Conservation (phyloP, 2,329 filamentous ascomycete species). For the Mycosphaerella arachidis region DNA sequence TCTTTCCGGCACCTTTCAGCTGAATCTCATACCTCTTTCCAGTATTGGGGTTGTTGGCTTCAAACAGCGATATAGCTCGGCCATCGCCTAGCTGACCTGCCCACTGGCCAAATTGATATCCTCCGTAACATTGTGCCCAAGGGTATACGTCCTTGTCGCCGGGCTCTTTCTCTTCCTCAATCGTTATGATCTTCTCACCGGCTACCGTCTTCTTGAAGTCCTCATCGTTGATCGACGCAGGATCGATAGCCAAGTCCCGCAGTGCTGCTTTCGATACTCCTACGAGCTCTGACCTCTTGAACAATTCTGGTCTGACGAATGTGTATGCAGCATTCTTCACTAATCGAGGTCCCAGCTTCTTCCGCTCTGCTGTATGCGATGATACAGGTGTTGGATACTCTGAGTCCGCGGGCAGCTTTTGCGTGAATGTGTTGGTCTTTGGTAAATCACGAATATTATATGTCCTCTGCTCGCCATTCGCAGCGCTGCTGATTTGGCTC, state of each 20-base stretch:
- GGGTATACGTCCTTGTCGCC: slow-evolving; percentile 76
- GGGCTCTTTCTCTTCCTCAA: slow-evolving; percentile 52
- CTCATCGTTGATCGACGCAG: slow-evolving; percentile 63
- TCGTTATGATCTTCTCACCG: slow-evolving; percentile 78
- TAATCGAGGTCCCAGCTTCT: slow-evolving; percentile 70
- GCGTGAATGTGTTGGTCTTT: slow-evolving; percentile 62
- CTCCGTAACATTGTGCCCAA: slow-evolving; percentile 98
- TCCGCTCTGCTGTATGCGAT: slow-evolving; percentile 76
- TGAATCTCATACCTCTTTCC: slow-evolving; percentile 81
- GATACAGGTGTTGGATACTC: slow-evolving; percentile 72
- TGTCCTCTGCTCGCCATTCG: slow-evolving; percentile 24
- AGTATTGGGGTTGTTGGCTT: slow-evolving; percentile 70
- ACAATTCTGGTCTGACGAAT: slow-evolving; percentile 76
- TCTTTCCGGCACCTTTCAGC: slow-evolving; percentile 87
- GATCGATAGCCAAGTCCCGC: slow-evolving; percentile 70
- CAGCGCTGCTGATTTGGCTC: slow-evolving; percentile 37
- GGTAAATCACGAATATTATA: slow-evolving; percentile 50
- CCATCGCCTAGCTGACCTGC: slow-evolving; percentile 94
- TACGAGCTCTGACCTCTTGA: slow-evolving; percentile 71
- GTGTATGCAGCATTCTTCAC: slow-evolving; percentile 85
- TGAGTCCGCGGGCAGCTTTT: slow-evolving; percentile 68
- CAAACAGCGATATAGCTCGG: slow-evolving; percentile 88
- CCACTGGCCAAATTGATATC: slow-evolving; percentile 70
- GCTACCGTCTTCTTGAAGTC: slow-evolving; percentile 74
- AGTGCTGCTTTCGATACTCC: slow-evolving; percentile 75